Conservation (phyloP, 805 yeast genomes). For the Ogataea kodamae region DNA sequence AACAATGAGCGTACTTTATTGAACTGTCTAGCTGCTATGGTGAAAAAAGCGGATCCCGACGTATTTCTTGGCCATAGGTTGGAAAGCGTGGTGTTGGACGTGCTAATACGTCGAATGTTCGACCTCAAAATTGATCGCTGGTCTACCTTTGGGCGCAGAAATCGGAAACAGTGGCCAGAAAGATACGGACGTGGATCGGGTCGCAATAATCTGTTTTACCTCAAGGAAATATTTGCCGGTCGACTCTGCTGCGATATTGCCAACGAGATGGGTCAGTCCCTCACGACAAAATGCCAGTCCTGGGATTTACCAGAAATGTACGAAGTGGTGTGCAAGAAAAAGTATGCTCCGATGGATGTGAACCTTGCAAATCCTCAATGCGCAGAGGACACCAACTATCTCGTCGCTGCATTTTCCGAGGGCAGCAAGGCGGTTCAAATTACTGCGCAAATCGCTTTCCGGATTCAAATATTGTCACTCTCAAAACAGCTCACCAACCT, state of each 20-base stretch:
- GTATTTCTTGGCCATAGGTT: slow-evolving; percentile 83
- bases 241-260: slow-evolving; percentile 88
- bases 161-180: slow-evolving; percentile 74
- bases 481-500: slow-evolving; percentile 88
- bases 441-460: slow-evolving; percentile 74
- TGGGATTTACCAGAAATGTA: slow-evolving; percentile 95
- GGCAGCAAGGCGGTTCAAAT: slow-evolving; percentile 63
- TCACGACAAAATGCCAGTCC: slow-evolving; percentile 86
- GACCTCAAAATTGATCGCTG: slow-evolving; percentile 72
- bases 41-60: slow-evolving; percentile 84
- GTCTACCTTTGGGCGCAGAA: slow-evolving; percentile 80
- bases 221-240: slow-evolving; percentile 76
- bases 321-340: slow-evolving; percentile 66
- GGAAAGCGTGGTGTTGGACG: slow-evolving; percentile 74
- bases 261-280: slow-evolving; percentile 91
- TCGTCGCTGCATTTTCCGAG: slow-evolving; percentile 69
- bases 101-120: slow-evolving; percentile 75
- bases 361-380: slow-evolving; percentile 66
- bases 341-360: slow-evolving; percentile 61
- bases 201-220: slow-evolving; percentile 44
- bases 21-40: slow-evolving; percentile 66
- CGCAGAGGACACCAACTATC: slow-evolving; percentile 61
- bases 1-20: slow-evolving; percentile 73
- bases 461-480: slow-evolving; percentile 79
- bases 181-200: slow-evolving; percentile 55